Conservation (phyloP, 2,329 filamentous ascomycete species). For the Davidsoniella eucalypti region DNA sequence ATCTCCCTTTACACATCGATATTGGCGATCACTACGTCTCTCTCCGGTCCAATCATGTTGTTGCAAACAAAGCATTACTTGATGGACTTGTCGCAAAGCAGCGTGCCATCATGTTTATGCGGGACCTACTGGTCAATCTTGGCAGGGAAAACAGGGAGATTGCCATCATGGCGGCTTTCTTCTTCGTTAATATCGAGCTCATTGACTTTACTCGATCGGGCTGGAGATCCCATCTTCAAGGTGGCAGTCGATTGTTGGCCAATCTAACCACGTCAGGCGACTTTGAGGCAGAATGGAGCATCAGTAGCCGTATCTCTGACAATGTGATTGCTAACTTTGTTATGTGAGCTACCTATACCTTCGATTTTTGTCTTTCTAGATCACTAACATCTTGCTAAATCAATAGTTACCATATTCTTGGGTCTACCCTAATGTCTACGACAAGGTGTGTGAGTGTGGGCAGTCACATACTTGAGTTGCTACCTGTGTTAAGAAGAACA, state of each 20-base stretch:
- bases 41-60: constrained; percentile 23
- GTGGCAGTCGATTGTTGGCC: constrained; percentile 27
- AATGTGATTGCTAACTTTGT: constrained; percentile 32
- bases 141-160: constrained; percentile 28
- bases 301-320: constrained; percentile 22
- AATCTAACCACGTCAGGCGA: constrained; percentile 20
- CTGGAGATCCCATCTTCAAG: constrained; percentile 31
- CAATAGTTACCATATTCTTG: constrained; percentile 25
- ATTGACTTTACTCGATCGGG: constrained; percentile 29
- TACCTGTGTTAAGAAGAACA: constrained; percentile 25
- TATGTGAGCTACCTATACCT: constrained; percentile 21
- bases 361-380: neutral
- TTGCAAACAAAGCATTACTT: constrained; percentile 25
- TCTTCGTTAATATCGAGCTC: constrained; percentile 35
- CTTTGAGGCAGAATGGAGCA: constrained; percentile 15
- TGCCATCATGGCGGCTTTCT: constrained; percentile 30
- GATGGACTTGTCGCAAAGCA: constrained; percentile 32
- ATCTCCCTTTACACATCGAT: constrained; percentile 19
- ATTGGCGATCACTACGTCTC: constrained; percentile 23
- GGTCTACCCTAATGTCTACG: constrained; percentile 23
- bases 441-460: constrained; percentile 24
- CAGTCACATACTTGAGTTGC: constrained; percentile 23
- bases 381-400: neutral
- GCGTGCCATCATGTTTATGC: constrained; percentile 28
- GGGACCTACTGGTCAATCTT: constrained; percentile 23